Evolutionary conservation across 2,329 filamentous ascomycete genomes (phyloP).

Genomic region (Lachnum nothofagi): DNA sequence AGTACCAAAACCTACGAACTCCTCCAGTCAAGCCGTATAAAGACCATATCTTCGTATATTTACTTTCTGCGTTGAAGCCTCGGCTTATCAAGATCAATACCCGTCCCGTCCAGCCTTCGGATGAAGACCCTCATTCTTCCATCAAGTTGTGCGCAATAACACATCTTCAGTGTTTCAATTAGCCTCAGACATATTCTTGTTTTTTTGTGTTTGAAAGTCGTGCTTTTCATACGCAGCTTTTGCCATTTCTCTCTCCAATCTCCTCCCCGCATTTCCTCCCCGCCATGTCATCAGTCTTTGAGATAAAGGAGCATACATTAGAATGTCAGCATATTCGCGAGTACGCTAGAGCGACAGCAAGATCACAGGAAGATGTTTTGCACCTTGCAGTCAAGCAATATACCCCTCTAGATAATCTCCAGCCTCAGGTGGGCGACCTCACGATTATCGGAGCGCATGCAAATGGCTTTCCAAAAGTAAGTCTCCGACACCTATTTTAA

Average conservation of each 20-base stretch:
- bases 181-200: too few relatives aligned
- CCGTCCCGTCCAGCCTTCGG: too few relatives aligned
- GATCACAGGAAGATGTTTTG: constrained; percentile 69
- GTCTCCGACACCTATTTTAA: background rate
- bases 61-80: too few relatives aligned
- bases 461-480: constrained; percentile 86
- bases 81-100: constrained; percentile 1
- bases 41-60: too few relatives aligned
- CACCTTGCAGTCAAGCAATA: constrained; percentile 83
- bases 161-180: background rate
- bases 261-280: constrained; percentile 18
- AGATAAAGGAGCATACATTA: constrained; percentile 68
- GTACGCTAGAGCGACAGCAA: constrained; percentile 67
- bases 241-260: too few relatives aligned
- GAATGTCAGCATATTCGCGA: constrained; percentile 75
- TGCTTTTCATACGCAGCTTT: too few relatives aligned
- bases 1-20: too few relatives aligned
- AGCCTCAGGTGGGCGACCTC: constrained; percentile 67
- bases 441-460: constrained; percentile 85
- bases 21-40: too few relatives aligned
- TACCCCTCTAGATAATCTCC: constrained; percentile 64
- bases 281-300: constrained; percentile 41
- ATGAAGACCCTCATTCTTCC: too few relatives aligned
- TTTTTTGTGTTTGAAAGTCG: too few relatives aligned
- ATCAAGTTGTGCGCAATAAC: too few relatives aligned